These are phyloP conservation scores for Dunaliella sp. DNA, from an alignment of 139 green algal species.

Conservation along the genomic window DNA sequence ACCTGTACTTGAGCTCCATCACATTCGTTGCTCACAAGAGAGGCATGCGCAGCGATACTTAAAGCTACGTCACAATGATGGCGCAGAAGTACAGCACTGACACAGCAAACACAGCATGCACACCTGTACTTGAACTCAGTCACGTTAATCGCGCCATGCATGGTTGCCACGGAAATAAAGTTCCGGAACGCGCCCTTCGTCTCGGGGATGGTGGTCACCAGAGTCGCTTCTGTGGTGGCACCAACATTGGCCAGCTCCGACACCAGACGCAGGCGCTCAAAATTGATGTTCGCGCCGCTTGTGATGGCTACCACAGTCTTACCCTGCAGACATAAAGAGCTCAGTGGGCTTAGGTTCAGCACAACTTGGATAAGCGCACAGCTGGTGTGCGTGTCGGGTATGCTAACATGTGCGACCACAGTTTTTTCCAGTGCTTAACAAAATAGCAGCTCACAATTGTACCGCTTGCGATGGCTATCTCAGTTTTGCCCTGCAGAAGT, in stretches of 20 bases:
- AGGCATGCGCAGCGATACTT: too few relatives aligned
- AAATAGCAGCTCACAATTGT: too few relatives aligned
- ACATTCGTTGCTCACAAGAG: conserved; percentile 49
- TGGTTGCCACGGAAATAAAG: conserved; percentile 53
- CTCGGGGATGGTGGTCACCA: conserved; percentile 88
- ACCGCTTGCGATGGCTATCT: too few relatives aligned
- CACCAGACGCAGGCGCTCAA: conserved; percentile 89
- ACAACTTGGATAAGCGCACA: too few relatives aligned
- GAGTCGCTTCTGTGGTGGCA: conserved; percentile 73
- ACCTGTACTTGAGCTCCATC: conserved; percentile 97
- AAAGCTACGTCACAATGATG: too few relatives aligned
- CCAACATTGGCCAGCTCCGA: conserved; percentile 92
- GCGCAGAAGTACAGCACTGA: too few relatives aligned
- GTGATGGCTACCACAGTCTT: conserved; percentile 73
- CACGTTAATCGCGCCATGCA: conserved; percentile 44
- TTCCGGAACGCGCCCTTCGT: conserved; percentile 59
- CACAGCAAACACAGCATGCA: too few relatives aligned
- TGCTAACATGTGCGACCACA: too few relatives aligned
- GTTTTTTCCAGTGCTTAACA: too few relatives aligned
- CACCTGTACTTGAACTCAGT: conserved; percentile 97
- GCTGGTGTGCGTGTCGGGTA: too few relatives aligned
- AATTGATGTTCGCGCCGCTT: conserved; percentile 93
- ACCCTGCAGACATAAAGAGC: conserved; percentile 39
- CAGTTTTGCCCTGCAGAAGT: too few relatives aligned
- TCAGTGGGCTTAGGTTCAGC: too few relatives aligned